Conservation (phyloP, 2,329 filamentous ascomycete genomes). For the Proliferodiscus dingleyae region DNA sequence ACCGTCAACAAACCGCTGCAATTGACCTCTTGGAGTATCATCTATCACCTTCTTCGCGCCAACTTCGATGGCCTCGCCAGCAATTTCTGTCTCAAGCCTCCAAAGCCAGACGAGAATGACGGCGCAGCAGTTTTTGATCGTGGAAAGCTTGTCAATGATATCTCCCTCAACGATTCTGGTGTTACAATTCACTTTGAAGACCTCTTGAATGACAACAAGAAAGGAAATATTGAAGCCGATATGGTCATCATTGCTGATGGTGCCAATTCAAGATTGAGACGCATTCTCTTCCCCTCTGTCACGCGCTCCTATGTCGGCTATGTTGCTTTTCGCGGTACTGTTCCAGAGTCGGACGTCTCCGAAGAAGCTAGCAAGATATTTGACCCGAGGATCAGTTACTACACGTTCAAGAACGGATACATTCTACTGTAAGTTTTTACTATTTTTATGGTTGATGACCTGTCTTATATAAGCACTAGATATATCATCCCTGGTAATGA, state of each 20-base stretch:
- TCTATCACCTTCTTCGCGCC: slow-evolving; percentile 17
- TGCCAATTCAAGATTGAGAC: slow-evolving; percentile 1
- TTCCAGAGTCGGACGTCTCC: slow-evolving; percentile 33
- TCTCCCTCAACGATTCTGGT: not conserved
- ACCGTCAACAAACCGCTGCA: slow-evolving; percentile 3
- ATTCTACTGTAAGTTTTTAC: slow-evolving; percentile 38
- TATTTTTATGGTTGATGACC: not conserved
- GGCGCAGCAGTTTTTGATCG: slow-evolving; percentile 5
- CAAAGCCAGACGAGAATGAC: slow-evolving; percentile 12
- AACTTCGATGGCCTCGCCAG: slow-evolving; percentile 18
- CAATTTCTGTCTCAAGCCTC: slow-evolving; percentile 7
- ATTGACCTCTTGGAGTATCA: slow-evolving; percentile 15
- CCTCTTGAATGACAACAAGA: not conserved
- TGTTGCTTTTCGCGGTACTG: slow-evolving; percentile 33
- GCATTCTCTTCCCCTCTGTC: not conserved
- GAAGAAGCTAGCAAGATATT: slow-evolving; percentile 32
- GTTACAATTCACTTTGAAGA: not conserved
- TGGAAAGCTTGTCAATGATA: not conserved
- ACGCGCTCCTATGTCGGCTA: slow-evolving; percentile 5
- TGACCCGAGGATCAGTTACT: slow-evolving; percentile 38
- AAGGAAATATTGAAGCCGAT: not conserved
- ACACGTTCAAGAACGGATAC: slow-evolving; percentile 31
- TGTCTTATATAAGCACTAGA: slow-evolving; percentile 1
- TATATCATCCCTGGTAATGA: slow-evolving; percentile 38
- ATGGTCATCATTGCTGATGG: slow-evolving; percentile 9